Conservation (phyloP, 495 filamentous ascomycete species). For the Penicillium paxilli region DNA sequence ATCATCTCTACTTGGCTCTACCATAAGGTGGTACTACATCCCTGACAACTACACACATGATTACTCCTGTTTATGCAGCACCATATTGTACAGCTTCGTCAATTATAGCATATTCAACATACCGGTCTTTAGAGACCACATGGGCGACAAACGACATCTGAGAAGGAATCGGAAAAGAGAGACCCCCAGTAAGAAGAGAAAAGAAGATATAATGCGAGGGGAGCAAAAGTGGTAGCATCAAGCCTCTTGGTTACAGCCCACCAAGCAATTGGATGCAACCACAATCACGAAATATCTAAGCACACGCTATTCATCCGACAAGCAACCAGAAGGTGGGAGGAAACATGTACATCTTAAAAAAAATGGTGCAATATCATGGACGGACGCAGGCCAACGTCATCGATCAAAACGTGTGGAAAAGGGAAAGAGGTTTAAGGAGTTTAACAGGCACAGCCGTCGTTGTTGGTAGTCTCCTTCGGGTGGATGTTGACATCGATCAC, state of each 20-base stretch:
- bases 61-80: not conserved
- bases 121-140: conserved; percentile 10
- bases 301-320: conserved; percentile 29
- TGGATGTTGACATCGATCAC: conserved; percentile 97
- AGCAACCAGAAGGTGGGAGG: conserved; percentile 19
- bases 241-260: conserved; percentile 13
- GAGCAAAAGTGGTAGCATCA: conserved; percentile 25
- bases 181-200: conserved; percentile 10
- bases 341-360: conserved; percentile 47
- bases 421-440: conserved; percentile 4
- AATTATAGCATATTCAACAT: conserved; percentile 25
- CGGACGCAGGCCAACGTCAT: conserved; percentile 37
- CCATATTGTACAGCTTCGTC: conserved; percentile 31
- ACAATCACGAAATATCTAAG: conserved; percentile 27
- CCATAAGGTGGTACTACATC: too few species aligned
- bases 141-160: conserved; percentile 4
- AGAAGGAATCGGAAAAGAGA: conserved; percentile 11
- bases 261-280: conserved; percentile 16
- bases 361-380: conserved; percentile 41
- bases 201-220: conserved; percentile 22
- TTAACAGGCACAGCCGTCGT: conserved; percentile 84
- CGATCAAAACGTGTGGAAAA: conserved; percentile 24
- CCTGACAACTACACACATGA: too few species aligned
- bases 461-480: conserved; percentile 63
- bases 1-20: too few species aligned